phyloP scores from a whole-genome alignment of 345 rosid genomes.

The Arabidopsis suecica region DNA sequence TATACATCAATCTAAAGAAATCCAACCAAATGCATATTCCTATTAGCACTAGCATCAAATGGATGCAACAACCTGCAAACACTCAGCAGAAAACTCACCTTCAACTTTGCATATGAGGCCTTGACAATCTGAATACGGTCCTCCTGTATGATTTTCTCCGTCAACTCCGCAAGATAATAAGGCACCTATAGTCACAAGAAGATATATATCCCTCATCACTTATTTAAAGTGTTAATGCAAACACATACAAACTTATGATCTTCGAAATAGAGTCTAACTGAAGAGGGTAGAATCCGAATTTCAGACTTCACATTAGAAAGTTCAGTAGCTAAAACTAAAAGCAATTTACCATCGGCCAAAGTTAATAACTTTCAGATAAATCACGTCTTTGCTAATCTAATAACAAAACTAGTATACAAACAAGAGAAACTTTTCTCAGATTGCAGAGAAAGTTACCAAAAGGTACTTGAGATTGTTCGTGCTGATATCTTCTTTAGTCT shows the following conservation, averaged over 20 bases:
- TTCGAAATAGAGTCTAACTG: too few species aligned
- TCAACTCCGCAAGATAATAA: slow-evolving; percentile 80
- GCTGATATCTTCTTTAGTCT: slow-evolving; percentile 87
- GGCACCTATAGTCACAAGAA: slow-evolving; percentile 60
- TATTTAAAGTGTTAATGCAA: neutral
- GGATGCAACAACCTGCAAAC: neutral
- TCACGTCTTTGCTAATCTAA: too few species aligned
- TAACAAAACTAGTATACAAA: slow-evolving; percentile 4
- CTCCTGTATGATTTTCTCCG: slow-evolving; percentile 62
- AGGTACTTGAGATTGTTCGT: slow-evolving; percentile 82
- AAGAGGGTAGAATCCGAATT: too few species aligned
- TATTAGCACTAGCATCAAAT: slow-evolving; percentile 22
- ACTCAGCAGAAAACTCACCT: slow-evolving; percentile 52
- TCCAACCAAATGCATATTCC: neutral
- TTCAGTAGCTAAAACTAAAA: slow-evolving; percentile 1
- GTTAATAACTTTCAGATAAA: too few species aligned
- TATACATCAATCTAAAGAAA: neutral
- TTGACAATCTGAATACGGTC: slow-evolving; percentile 72
- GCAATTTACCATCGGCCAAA: too few species aligned
- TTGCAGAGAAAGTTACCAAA: slow-evolving; percentile 51
- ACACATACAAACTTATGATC: slow-evolving; percentile 20
- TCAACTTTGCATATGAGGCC: slow-evolving; percentile 64
- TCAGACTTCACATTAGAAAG: too few species aligned
- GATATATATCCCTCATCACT: neutral
- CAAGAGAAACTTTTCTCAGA: neutral